These are phyloP conservation scores for Suillus brevipes DNA, from an alignment of 768 basidiomycete species.

Conservation along the genomic window DNA sequence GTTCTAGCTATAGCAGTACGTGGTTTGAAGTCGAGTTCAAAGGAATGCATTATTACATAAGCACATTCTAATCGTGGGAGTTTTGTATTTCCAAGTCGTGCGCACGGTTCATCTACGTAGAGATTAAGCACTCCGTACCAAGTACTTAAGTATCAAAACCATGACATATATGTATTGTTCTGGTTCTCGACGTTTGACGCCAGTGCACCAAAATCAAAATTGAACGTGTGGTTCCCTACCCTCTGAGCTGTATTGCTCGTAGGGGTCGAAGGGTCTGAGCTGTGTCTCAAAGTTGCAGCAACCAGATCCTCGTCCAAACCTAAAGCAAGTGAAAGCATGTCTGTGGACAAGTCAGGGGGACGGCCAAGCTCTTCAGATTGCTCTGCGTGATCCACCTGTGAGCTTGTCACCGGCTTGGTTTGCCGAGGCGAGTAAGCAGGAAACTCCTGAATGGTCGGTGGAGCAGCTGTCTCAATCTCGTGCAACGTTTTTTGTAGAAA, in stretches of 20 bases:
- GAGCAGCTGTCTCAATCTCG: constrained; percentile 23
- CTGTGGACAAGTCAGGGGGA: constrained; percentile 31
- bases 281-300: constrained; percentile 18
- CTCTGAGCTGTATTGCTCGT: constrained; percentile 34
- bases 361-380: constrained; percentile 19
- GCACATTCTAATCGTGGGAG: neutral
- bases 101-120: neutral
- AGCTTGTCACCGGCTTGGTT: constrained; percentile 12
- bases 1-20: neutral
- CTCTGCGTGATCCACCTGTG: constrained; percentile 17
- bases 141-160: constrained; percentile 45
- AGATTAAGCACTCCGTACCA: neutral
- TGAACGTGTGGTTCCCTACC: constrained; percentile 55
- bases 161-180: constrained; percentile 61
- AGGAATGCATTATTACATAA: constrained; percentile 25
- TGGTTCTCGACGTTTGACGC: constrained; percentile 56
- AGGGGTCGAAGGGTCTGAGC: constrained; percentile 20
- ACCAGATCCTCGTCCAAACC: constrained; percentile 29
- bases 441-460: constrained; percentile 22
- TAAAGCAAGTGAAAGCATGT: constrained; percentile 33
- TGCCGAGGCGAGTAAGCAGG: constrained; percentile 25
- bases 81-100: neutral
- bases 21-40: neutral
- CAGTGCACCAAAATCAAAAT: constrained; percentile 63
- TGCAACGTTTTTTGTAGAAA: constrained; percentile 26